These are phyloP conservation scores for Orbilia brochopaga DNA, from an alignment of 2,329 filamentous ascomycete species.

Conservation along the genomic window DNA sequence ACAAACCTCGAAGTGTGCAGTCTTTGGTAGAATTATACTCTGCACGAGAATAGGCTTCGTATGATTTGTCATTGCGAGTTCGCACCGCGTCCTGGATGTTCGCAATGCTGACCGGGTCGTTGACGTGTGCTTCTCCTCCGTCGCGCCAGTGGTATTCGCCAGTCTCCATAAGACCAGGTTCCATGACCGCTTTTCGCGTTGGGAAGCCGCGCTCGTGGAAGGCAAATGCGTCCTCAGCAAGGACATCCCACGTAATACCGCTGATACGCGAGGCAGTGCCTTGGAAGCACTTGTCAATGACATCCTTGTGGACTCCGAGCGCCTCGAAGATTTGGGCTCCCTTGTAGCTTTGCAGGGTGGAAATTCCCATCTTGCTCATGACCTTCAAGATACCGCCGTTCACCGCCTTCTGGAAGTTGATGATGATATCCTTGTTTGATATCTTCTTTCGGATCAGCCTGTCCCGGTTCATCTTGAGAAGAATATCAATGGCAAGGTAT, in stretches of 20 bases:
- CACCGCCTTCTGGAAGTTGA: constrained; percentile 96
- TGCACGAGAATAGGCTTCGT: constrained; percentile 90
- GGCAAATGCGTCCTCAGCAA: constrained; percentile 91
- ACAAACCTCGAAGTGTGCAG: constrained; percentile 88
- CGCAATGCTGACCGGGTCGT: constrained; percentile 91
- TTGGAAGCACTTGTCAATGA: constrained; percentile 92
- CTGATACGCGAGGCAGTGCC: constrained; percentile 93
- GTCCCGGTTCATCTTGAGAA: constrained; percentile 94
- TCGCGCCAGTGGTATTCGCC: constrained; percentile 99
- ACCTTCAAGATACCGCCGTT: constrained; percentile 97
- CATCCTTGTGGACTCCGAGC: constrained; percentile 86
- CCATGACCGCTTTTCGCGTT: constrained; percentile 73
- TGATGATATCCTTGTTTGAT: constrained; percentile 78
- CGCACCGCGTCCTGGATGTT: constrained; percentile 97
- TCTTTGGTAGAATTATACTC: constrained; percentile 97
- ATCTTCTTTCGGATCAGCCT: constrained; percentile 90
- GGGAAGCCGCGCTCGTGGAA: constrained; percentile 95
- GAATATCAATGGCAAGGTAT: constrained; percentile 94
- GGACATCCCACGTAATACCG: constrained; percentile 89
- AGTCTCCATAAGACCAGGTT: constrained; percentile 84
- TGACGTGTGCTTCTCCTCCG: constrained; percentile 91
- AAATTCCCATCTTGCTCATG: constrained; percentile 99
- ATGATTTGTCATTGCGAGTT: constrained; percentile 97
- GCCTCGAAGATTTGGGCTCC: constrained; percentile 98
- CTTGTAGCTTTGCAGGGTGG: constrained; percentile 94